phyloP scores from a whole-genome alignment of 352 stramenopile species.

The Phytophthora ramorum region DNA sequence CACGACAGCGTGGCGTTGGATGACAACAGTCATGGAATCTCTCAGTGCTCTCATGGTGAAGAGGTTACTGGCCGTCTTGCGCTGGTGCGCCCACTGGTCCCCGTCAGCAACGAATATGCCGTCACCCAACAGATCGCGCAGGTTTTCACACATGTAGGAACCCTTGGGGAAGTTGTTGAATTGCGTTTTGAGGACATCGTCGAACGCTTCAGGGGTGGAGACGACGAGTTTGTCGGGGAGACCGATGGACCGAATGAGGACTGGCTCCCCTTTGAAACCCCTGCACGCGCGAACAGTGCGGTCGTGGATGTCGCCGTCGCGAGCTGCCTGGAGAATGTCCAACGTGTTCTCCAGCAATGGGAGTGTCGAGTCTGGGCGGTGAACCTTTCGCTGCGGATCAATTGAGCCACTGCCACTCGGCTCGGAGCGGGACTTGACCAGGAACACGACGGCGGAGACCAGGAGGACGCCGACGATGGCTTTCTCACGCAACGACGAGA shows the following conservation, averaged over 20 bases:
- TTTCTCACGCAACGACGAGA: neutral
- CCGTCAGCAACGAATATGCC: conserved; percentile 76
- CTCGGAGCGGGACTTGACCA: neutral
- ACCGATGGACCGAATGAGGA: conserved; percentile 37
- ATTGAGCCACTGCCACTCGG: neutral
- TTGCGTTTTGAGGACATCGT: conserved; percentile 55
- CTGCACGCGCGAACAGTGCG: conserved; percentile 21
- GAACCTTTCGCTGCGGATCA: conserved; percentile 6
- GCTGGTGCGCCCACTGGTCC: conserved; percentile 61
- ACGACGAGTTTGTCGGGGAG: conserved; percentile 30
- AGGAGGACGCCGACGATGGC: neutral
- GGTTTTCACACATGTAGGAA: conserved; percentile 29
- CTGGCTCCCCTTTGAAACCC: conserved; percentile 25
- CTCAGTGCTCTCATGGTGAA: conserved; percentile 61
- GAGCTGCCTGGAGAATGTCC: conserved; percentile 25
- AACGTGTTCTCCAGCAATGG: conserved; percentile 48
- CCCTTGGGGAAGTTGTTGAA: conserved; percentile 80
- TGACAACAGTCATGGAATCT: conserved; percentile 41
- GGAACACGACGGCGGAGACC: neutral
- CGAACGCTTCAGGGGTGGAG: conserved; percentile 37
- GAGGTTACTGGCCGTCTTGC: conserved; percentile 86
- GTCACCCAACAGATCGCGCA: conserved; percentile 56
- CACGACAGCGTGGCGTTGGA: conserved; percentile 32
- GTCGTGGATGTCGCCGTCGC: conserved; percentile 39
- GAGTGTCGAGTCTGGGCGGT: conserved; percentile 32